Conservation (phyloP, 306 rosid genomes). For the Cucumis melo region DNA sequence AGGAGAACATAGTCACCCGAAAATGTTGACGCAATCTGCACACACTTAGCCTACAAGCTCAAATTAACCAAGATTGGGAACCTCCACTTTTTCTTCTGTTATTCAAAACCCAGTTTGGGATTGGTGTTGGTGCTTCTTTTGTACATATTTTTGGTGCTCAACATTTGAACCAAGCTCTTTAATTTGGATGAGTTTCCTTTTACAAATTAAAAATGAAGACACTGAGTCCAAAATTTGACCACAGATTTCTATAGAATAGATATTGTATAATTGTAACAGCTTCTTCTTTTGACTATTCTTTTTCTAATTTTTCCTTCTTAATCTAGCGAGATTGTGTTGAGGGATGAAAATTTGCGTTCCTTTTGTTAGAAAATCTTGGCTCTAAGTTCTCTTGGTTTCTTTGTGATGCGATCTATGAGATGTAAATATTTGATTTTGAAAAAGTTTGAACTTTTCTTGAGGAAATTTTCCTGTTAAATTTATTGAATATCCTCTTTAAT, state of each 20-base stretch:
- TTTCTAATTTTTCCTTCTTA: too few species aligned
- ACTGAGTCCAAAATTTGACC: neutral
- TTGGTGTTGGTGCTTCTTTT: neutral
- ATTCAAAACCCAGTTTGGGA: conserved; percentile 8
- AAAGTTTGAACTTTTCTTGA: neutral
- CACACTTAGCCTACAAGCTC: conserved; percentile 38
- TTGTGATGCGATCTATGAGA: neutral
- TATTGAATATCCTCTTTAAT: too few species aligned
- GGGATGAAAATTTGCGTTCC: neutral
- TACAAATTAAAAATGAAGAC: neutral
- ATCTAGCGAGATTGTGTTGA: neutral
- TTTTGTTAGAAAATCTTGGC: neutral
- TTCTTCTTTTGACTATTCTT: neutral
- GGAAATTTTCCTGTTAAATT: too few species aligned
- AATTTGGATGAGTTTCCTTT: neutral
- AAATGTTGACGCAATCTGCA: conserved; percentile 62
- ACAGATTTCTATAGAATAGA: neutral
- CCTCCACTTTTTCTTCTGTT: neutral
- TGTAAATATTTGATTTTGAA: neutral
- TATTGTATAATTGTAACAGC: neutral
- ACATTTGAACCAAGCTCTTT: neutral
- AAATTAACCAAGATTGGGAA: conserved; percentile 20
- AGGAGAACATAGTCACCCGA: conserved; percentile 93
- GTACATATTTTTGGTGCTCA: neutral
- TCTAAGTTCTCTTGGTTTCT: neutral